Evolutionary conservation across 2,329 filamentous ascomycete species (phyloP).

Genomic region (Trichoderma koningii): DNA sequence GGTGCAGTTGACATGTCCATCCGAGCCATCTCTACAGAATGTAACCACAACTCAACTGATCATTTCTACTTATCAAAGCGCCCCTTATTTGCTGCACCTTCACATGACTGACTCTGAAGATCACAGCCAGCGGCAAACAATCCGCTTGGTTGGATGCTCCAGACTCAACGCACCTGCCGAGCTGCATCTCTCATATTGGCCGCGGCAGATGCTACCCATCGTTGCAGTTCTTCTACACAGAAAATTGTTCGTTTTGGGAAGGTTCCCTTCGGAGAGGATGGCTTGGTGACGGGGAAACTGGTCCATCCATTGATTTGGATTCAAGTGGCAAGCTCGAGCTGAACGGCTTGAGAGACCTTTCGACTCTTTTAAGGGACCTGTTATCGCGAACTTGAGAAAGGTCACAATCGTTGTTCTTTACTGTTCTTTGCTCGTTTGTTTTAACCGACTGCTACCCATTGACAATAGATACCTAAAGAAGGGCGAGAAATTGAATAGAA

Average conservation of each 20-base stretch:
- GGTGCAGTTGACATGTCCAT: neutral
- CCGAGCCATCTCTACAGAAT: neutral
- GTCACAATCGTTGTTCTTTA: neutral
- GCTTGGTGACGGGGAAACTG: no score
- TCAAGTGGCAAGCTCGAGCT: no score
- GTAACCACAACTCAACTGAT: neutral
- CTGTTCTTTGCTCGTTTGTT: neutral
- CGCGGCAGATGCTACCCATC: neutral
- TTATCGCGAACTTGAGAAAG: neutral
- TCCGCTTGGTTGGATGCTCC: slow-evolving; percentile 9
- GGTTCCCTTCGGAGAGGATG: neutral
- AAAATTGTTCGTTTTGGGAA: neutral
- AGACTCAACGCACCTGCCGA: neutral
- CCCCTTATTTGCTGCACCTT: neutral
- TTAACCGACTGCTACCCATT: neutral
- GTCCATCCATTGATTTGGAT: no score
- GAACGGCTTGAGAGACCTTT: neutral
- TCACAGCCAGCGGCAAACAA: neutral
- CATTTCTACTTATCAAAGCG: no score
- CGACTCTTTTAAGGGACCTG: neutral
- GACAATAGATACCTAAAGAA: neutral
- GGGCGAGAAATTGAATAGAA: neutral
- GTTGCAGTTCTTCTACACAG: neutral
- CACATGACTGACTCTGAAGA: neutral
- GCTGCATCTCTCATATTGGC: neutral